phyloP scores from a whole-genome alignment of 176 grass and related monocot genomes.

The Lolium multiflorum region DNA sequence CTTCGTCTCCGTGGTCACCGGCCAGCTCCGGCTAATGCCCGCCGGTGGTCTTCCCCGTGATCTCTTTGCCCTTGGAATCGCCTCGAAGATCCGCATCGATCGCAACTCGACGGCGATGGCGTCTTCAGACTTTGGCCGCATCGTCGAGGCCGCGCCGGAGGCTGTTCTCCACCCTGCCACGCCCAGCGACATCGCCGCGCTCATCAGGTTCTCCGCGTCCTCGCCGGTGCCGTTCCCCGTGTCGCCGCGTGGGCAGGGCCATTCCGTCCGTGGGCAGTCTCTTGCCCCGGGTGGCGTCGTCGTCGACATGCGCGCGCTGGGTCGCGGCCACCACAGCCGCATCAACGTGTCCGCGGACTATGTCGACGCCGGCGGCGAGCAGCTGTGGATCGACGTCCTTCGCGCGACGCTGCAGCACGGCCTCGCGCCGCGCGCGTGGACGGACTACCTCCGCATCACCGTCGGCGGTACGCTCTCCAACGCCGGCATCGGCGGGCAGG shows the following conservation, averaged over 20 bases:
- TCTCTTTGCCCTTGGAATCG: constrained; percentile 39
- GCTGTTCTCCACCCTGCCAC: constrained; percentile 35
- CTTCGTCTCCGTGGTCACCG: constrained; percentile 32
- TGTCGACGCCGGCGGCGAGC: constrained; percentile 10
- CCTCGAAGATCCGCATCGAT: constrained; percentile 36
- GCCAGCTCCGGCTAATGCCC: constrained; percentile 34
- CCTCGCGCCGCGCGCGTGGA: constrained; percentile 55
- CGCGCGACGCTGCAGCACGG: constrained; percentile 53
- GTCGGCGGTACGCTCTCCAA: constrained; percentile 86
- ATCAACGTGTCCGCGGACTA: constrained; percentile 49
- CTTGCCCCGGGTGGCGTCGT: constrained; percentile 52
- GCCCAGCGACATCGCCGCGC: constrained; percentile 48
- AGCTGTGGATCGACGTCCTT: constrained; percentile 77
- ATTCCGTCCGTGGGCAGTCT: constrained; percentile 59
- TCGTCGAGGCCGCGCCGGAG: constrained; percentile 36
- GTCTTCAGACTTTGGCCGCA: constrained; percentile 59
- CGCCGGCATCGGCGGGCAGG: constrained; percentile 70
- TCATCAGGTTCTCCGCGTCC: constrained; percentile 51
- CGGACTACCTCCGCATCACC: constrained; percentile 66
- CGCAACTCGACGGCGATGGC: constrained; percentile 34
- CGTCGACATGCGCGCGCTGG: constrained; percentile 59
- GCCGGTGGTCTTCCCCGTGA: constrained; percentile 17
- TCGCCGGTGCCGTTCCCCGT: constrained; percentile 49
- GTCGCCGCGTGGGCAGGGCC: constrained; percentile 54
- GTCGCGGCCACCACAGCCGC: constrained; percentile 18